These are phyloP conservation scores for Brassica rapa DNA, from an alignment of 345 rosid genomes.

Conservation along the genomic window DNA sequence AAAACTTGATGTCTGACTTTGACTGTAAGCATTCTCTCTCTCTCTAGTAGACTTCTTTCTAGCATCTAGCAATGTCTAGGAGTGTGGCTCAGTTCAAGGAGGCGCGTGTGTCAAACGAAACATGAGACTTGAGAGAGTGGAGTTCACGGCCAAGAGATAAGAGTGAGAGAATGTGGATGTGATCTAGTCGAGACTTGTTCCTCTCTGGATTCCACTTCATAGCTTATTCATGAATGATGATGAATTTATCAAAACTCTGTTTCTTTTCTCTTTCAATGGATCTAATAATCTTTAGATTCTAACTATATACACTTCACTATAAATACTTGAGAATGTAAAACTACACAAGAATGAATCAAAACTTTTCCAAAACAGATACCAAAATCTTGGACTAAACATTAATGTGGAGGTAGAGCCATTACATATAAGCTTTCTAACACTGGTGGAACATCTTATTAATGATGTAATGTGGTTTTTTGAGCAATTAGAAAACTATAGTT, in stretches of 20 bases:
- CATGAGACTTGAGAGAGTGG: slow-evolving; percentile 22
- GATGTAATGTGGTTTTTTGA: not conserved
- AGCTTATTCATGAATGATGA: slow-evolving; percentile 6
- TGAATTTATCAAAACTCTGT: not conserved
- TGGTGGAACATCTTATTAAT: not conserved
- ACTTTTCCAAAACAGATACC: not conserved
- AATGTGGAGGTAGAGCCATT: not conserved
- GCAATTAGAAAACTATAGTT: not conserved
- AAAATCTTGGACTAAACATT: no score
- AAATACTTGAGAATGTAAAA: not conserved
- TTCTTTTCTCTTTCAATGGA: not conserved
- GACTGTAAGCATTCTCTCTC: slow-evolving; percentile 14
- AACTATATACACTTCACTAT: slow-evolving; percentile 5
- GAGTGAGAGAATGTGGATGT: slow-evolving; percentile 21
- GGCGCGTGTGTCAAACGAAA: slow-evolving; percentile 35
- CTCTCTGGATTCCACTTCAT: slow-evolving; percentile 38
- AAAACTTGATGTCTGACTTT: slow-evolving; percentile 30
- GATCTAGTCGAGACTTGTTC: slow-evolving; percentile 25
- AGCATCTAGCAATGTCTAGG: slow-evolving; percentile 29
- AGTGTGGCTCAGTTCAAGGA: not conserved
- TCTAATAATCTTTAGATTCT: slow-evolving; percentile 3
- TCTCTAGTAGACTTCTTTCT: slow-evolving; percentile 24
- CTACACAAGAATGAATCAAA: not conserved
- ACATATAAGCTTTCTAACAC: not conserved
- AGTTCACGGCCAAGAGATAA: not conserved